Evolutionary conservation across 2,329 filamentous ascomycete species (phyloP), one percentile per base, ranked within the genome.

Genomic region (Tothia fuscella): DNA sequence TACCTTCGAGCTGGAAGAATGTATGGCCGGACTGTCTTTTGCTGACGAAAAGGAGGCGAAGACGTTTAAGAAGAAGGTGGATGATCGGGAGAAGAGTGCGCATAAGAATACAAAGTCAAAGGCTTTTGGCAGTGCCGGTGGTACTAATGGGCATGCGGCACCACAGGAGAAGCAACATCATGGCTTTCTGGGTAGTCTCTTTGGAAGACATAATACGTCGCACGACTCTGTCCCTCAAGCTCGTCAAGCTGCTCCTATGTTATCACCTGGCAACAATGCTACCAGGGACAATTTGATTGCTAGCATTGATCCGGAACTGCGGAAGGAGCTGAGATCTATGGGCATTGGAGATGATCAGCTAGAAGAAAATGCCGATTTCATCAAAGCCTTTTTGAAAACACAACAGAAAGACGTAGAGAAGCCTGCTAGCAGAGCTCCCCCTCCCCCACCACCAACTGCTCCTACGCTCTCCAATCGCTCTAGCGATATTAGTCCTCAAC

Each of bases 11-110:
- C 74, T 94, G 43, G 88, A 96, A 62, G 79, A 93, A 48, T 96
- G 87, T 55, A 67, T 93, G 46, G 91, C 87, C 5, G 91, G 80
- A 1, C 66, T 98, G 46, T 94, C 86, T 19, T 98, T 98, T 55
- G 79, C 82, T 47, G 91, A 96, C 60, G 91, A 96, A 67, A 96
- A 95, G 63, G 91, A 98, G 66, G 91, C 91, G 25, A 93, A 85
- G 64, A 83, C 85, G 45, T 96, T 98, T 66, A 80, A 88, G 63
- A 94, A 95, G 72, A 96, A 95, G 70, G 84, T 98, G 74, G 81
- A 91, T 52, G 88, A 95, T 57, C 74, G 88, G 49, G 88, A 96
- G 65, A 95, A 93, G 74, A 88, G 89, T 64, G 89, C 87, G 30
- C 89, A 81, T 65, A 93, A 93, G 66, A 78, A 80, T 48, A 95